These are phyloP conservation scores for Yarrowia hollandica DNA, from an alignment of 805 yeast genomes.

Conservation along the genomic window DNA sequence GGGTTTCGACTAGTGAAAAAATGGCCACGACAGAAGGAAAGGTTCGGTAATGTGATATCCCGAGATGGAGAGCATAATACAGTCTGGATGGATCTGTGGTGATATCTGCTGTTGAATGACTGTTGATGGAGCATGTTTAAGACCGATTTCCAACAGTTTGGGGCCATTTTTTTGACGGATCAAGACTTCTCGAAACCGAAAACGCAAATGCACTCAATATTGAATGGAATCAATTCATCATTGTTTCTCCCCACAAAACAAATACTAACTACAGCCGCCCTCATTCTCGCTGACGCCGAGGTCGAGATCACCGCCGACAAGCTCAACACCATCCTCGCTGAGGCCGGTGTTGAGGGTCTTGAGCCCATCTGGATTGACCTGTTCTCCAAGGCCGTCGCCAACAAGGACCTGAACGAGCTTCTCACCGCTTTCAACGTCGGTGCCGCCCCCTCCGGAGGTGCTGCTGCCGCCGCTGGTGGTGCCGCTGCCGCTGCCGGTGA, in stretches of 20 bases:
- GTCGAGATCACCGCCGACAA: constrained; percentile 88
- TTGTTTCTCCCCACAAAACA: no score
- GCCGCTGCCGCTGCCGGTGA: constrained; percentile 66
- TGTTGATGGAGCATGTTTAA: no score
- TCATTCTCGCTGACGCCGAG: constrained; percentile 96
- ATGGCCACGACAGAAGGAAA: no score
- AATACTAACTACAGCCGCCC: constrained; percentile 63
- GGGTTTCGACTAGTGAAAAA: not conserved
- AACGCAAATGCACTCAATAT: no score
- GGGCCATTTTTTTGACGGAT: no score
- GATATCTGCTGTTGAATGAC: no score
- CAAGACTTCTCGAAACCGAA: no score
- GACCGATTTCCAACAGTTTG: no score
- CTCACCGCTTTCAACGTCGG: constrained; percentile 68
- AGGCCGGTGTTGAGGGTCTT: constrained; percentile 76
- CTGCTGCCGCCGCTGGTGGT: constrained; percentile 60
- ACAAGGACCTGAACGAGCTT: constrained; percentile 80
- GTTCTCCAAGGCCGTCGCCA: constrained; percentile 83
- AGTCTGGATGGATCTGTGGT: no score
- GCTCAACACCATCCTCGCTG: constrained; percentile 70
- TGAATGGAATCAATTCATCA: not conserved
- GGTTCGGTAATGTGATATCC: no score
- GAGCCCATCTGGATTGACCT: constrained; percentile 84
- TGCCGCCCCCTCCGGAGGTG: constrained; percentile 68
- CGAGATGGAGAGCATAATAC: no score